Base-by-base conservation (phyloP, 2,329 filamentous ascomycete genomes). In the Zymoseptoria brevis region DNA sequence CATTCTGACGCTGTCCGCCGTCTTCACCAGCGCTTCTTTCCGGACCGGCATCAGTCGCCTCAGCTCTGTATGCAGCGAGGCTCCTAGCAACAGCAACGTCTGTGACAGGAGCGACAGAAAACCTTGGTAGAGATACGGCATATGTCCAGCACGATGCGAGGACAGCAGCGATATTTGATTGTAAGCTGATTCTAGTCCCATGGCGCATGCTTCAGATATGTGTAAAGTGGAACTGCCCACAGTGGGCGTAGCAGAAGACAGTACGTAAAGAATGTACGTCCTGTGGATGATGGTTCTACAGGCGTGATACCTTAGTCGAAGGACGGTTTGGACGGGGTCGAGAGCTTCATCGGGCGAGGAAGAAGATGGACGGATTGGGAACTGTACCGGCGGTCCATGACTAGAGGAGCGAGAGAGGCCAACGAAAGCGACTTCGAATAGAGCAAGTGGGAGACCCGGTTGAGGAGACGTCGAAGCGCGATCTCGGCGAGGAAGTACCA, bases 401-500 rank as follows among this genome's bases (percentile, higher is more conserved):
- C 88, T 9, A 94, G 83, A 0, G 88, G 89, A 61, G 89, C 88
- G 41, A 93, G 79, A 64, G 86, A 87, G 13, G 85, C 84, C 19
- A 88, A 87, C 11, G 87, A 87, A 16, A 90, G 67, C 90, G 22
- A 87, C 50, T 67, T 56, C 58, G 62, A 58, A 61, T 71, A 71
- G 22, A 70, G 66, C 19, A 70, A 57, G 55, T 71, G 68, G 4
- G 65, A 67, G 53, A 71, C 70, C 13, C 71, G 65, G 51, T 73
- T 71, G 8, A 93, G 80, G 3, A 94, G 81, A 58, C 89, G 80
- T 52, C 89, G 83, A 11, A 94, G 77, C 4, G 88, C 89, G 62
- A 94, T 92, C 68, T 93, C 89, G 45, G 89, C 89, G 29, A 93
- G 77, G 67, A 93, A 93, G 69, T 94, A 94, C 88, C 89, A 93